Evolutionary conservation across 208 protist species (phyloP), one percentile per base, ranked within the genome.

Genomic region (Acanthamoeba triangularis): DNA sequence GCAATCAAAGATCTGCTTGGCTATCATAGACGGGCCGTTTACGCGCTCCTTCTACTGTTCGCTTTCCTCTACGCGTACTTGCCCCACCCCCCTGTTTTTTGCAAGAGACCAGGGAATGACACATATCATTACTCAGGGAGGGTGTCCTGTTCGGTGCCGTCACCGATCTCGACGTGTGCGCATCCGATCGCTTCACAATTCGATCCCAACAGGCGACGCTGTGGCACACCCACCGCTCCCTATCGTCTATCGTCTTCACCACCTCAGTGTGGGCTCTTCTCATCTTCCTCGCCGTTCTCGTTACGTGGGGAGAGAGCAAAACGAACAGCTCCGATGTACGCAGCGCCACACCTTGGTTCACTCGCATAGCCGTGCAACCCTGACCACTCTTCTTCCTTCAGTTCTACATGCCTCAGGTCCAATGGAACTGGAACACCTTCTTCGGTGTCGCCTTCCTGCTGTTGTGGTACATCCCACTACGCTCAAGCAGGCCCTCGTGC

Each of bases 351-450:
- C 35, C 8, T 20, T 52, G 33, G 37, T 3, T 4, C 28, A 25
- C 30, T 63, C 33, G 67, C 41, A 44, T 49, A n/a, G 25, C n/a
- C 35, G 13, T 52, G 47, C 47, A 28, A 0, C 74, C 44, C 33
- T 35, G 13, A 23, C 16, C n/a, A 69, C 54, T n/a, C 14, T 69
- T 72, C 41, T 49, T 91, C 56, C 25, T n/a, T 3, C 56, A 91
- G 85, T 91, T 91, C 33, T 91, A 91, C 35, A 28, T 35, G 11
- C 85, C 85, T 23, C 85, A 49, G 54, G 28, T 63, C 25, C 85
- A 91, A 49, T 74, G 56, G 85, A 91, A 91, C 56, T 91, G 85
- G 85, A 63, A 91, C 59, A 72, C 85, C 5, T 91, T 91, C 85
- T 72, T 69, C 14, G 61, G 30, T 49, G 52, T 23, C 25, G 52